Percentiles rank a stretch among this genome's conserved stretches.
These are phyloP conservation scores for Phytophthora pinifolia DNA, from an alignment of 352 stramenopile species.

Conservation along the genomic window DNA sequence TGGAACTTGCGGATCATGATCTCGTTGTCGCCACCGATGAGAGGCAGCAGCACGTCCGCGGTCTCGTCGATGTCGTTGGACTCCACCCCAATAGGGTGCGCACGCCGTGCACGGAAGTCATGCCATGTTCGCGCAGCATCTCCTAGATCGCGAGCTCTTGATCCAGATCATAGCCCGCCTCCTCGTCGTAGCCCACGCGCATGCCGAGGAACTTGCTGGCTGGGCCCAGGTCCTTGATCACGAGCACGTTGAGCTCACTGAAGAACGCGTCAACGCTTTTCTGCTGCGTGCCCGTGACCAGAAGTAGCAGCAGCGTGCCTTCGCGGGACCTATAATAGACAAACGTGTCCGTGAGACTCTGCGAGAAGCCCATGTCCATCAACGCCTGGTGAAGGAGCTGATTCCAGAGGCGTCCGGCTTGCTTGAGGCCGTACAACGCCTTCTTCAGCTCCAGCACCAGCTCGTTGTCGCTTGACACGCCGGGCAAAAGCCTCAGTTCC, in stretches of 20 bases:
- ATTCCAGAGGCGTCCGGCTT: constrained; percentile 33
- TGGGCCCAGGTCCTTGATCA: constrained; percentile 31
- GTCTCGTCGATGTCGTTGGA: constrained; percentile 2
- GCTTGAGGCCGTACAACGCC: constrained; percentile 33
- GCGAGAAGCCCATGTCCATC: constrained; percentile 12
- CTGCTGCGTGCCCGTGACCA: constrained; percentile 17
- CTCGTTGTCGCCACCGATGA: not conserved
- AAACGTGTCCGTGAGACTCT: constrained; percentile 27
- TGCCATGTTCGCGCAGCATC: constrained; percentile 17
- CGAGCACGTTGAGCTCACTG: constrained; percentile 7
- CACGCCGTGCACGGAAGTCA: constrained; percentile 21
- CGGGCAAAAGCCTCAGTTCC: no score
- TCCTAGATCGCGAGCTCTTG: constrained; percentile 26
- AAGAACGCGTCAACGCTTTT: constrained; percentile 12
- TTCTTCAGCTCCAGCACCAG: constrained; percentile 19
- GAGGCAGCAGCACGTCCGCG: constrained; percentile 7
- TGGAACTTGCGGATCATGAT: constrained; percentile 28
- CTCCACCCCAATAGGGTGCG: constrained; percentile 14
- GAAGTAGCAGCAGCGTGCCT: constrained; percentile 6
- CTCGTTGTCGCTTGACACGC: constrained; percentile 1
- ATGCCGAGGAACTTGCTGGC: constrained; percentile 34
- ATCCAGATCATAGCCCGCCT: constrained; percentile 17
- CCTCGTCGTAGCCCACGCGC: constrained; percentile 12
- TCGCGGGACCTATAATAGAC: constrained; percentile 17
- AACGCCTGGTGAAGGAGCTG: constrained; percentile 19